Base-by-base conservation (phyloP, 768 basidiomycete genomes). In the Trametes punicea region DNA sequence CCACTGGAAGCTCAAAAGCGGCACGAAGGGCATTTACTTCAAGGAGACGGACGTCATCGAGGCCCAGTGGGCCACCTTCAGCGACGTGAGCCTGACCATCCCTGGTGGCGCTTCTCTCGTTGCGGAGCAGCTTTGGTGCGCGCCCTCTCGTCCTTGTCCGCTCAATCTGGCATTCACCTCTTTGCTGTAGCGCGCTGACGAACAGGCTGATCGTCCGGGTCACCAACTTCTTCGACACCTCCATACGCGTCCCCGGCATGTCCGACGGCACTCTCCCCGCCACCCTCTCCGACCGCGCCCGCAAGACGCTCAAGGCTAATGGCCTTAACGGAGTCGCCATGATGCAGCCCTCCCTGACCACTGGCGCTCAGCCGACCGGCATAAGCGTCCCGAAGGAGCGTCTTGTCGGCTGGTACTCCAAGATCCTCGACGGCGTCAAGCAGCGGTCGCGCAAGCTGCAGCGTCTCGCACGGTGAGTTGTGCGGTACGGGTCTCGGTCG, bases 41-140 rank as follows among this genome's bases (percentile, higher is more conserved):
- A 93, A 95, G 67, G 97, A 99, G 75, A 97, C 95, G 0, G 96
- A 98, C 69, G 85, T 98, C n/a, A 78, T 99, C 33, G 96, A 99
- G 68, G 86, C 88, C 6, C 94, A 98, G 65, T 96, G 94, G 90
- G 87, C 90, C 18, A 95, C 96, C 20, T 86, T 98, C 71, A 90
- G 90, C 61, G 90, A 91, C 69, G 93, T 96, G 48, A 93, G 93
- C 55, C 77, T 94, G 69, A 90, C 87, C 33, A 87, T 93, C 8
- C 77, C 83, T 18, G 91, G 91, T 4, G 97, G 95, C 21, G 93
- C 96, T 18, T 73, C 88, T 49, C 75, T 96, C 4, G 94, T 99
- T 9, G 95, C 95, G 10, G 96, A 98, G 72, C 92, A 97, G 65
- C 82, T 98, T 62, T 96, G 93, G 96, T 96, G 66, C 46, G 87